Percentiles rank a stretch among this genome's conserved stretches.
These are phyloP conservation scores for Neurospora sp. DNA, from an alignment of 495 filamentous ascomycete species.

Conservation along the genomic window DNA sequence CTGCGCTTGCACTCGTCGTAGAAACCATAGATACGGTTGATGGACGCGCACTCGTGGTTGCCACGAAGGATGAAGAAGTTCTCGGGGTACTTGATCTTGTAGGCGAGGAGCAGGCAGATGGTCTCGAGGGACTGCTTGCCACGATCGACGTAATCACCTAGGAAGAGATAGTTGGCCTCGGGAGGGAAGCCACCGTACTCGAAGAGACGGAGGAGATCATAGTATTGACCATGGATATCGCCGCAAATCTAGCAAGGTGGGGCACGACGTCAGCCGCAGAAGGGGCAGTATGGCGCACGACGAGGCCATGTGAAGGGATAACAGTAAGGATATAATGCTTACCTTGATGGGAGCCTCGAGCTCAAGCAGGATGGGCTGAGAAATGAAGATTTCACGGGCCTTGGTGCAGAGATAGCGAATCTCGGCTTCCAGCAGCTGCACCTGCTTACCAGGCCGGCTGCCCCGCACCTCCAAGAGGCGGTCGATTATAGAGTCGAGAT, in stretches of 20 bases:
- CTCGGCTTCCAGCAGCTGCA: conserved; percentile 92
- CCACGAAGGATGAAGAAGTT: conserved; percentile 99
- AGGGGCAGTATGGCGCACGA: not conserved
- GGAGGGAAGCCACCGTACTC: conserved; percentile 98
- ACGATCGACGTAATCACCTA: conserved; percentile 97
- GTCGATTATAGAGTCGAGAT: conserved; percentile 99
- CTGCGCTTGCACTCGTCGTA: conserved; percentile 99
- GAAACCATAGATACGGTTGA: conserved; percentile 99
- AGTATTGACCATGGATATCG: conserved; percentile 99
- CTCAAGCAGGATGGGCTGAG: conserved; percentile 94
- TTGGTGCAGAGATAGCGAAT: conserved; percentile 98
- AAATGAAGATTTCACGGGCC: conserved; percentile 98
- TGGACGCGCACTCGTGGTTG: conserved; percentile 98
- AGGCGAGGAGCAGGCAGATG: conserved; percentile 93
- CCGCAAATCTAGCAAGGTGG: conserved; percentile 70
- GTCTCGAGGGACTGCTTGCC: conserved; percentile 99
- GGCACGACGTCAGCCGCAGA: conserved; percentile 8
- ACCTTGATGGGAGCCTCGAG: conserved; percentile 99
- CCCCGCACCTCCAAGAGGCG: conserved; percentile 94
- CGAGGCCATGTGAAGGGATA: not conserved
- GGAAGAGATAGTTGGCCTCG: conserved; percentile 98
- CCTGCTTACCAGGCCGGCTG: conserved; percentile 95
- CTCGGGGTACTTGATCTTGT: conserved; percentile 99
- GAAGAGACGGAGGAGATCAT: conserved; percentile 93
- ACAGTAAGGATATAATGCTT: conserved; percentile 20